Evolutionary conservation across 179 eudicot genomes (phyloP), one percentile per base, ranked within the genome.

Genomic region (Heliamphora pulchella): DNA sequence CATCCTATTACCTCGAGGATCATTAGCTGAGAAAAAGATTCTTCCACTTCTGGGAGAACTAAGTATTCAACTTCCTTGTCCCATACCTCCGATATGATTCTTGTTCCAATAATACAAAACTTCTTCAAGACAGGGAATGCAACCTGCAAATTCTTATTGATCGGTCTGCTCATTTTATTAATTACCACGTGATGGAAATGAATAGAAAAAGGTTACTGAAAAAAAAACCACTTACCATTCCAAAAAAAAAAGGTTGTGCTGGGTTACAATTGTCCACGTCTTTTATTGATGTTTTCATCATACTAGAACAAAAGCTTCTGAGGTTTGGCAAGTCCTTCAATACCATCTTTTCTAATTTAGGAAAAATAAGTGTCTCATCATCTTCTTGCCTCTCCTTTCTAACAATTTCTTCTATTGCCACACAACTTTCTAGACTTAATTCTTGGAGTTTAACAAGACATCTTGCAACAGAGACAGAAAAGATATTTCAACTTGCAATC

Each of bases 341-440:
- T 0, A 0, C 1, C 0, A 66, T 39, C 3, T 39, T 5, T 31
- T 0, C 31, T 11, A 66, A 66, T 5, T 43, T 44, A 22, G 15
- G 70, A 66, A 66, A 66, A 66, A 11, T 11, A 39, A 66, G 22
- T 39, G 22, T 17, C 13, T 66, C 70, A 31, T 66, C 70, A 0
- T 11, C 70, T 66, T 44, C 70, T 1, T 11, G 70, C 9, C 70
- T 22, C 11, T 66, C 70, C 2, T 3, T 66, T 66, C 2, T 41
- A 66, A 66, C 44, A 66, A 66, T 66, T 41, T 8, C 70, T 39
- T 66, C 46, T 44, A 66, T 66, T 8, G 9, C 2, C 10, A 1
- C 0, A 39, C 46, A 66, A 0, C 2, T 0, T 0, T 0, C 0
- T 6, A 70, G 10, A 1, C 0, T 0, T 44, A 70, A 22, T 1